Percentiles rank a stretch among this genome's conserved stretches.
These are phyloP conservation scores for Bacidia rubella DNA, from an alignment of 495 filamentous ascomycete species.

Conservation along the genomic window DNA sequence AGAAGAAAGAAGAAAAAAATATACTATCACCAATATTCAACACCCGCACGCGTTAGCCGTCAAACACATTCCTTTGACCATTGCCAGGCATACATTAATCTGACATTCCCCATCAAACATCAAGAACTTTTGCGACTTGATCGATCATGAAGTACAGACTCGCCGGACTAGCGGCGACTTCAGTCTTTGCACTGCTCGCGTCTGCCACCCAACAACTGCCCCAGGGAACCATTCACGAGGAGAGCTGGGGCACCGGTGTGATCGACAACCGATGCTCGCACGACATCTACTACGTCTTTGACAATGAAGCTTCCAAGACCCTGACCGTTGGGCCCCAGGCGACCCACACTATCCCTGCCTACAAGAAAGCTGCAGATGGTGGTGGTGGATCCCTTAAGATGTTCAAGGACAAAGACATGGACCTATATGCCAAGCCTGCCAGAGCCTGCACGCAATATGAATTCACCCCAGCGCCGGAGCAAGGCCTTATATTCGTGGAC, in stretches of 20 bases:
- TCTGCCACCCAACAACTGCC: constrained; percentile 5
- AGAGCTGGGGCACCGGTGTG: constrained; percentile 6
- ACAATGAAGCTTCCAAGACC: neutral
- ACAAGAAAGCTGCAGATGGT: constrained; percentile 4
- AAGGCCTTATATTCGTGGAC: constrained; percentile 7
- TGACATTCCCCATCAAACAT: neutral
- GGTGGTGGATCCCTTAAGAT: constrained; percentile 11
- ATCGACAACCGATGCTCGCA: neutral
- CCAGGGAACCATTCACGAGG: constrained; percentile 5
- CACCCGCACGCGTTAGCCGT: neutral
- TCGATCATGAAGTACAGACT: constrained; percentile 9
- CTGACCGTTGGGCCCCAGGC: neutral
- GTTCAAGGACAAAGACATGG: neutral
- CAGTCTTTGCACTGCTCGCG: constrained; percentile 6
- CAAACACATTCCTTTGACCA: neutral
- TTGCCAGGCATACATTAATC: neutral
- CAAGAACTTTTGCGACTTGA: neutral
- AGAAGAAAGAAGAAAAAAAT: neutral
- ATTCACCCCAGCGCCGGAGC: constrained; percentile 8
- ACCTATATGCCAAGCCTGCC: constrained; percentile 6
- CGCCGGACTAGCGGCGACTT: constrained; percentile 9
- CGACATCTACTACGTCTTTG: constrained; percentile 4
- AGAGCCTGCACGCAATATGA: constrained; percentile 12
- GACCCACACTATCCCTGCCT: constrained; percentile 1
- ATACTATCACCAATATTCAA: neutral